These are phyloP conservation scores for Fusarium sp. DNA, from an alignment of 2,329 filamentous ascomycete species.

Conservation along the genomic window DNA sequence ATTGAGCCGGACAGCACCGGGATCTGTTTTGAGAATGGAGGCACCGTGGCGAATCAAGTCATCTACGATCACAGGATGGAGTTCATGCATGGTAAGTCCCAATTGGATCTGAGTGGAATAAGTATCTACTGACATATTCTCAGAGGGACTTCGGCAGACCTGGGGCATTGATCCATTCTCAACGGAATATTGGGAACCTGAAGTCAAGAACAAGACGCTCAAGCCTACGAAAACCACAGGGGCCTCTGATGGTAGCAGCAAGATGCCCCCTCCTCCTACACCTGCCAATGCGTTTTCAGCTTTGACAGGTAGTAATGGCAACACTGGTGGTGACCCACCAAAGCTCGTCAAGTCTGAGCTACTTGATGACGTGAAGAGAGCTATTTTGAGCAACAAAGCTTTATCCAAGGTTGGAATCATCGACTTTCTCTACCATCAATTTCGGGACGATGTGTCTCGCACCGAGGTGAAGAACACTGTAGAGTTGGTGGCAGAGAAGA, in stretches of 20 bases:
- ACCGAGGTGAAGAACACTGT: conserved; percentile 55
- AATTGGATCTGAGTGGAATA: too few species aligned
- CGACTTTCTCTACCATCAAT: conserved; percentile 52
- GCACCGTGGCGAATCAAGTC: conserved; percentile 58
- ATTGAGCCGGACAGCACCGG: conserved; percentile 82
- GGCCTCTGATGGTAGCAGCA: conserved; percentile 24
- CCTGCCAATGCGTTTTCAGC: conserved; percentile 52
- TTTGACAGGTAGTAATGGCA: conserved; percentile 32
- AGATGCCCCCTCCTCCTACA: conserved; percentile 48
- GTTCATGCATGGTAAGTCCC: conserved; percentile 71
- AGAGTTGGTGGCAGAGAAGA: conserved; percentile 53
- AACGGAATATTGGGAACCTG: conserved; percentile 76
- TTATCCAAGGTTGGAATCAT: conserved; percentile 54
- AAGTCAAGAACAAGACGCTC: conserved; percentile 45
- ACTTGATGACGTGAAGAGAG: conserved; percentile 53
- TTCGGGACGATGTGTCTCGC: conserved; percentile 50
- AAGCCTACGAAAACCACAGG: conserved; percentile 21
- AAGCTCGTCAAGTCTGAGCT: conserved; percentile 53
- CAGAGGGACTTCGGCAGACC: conserved; percentile 60
- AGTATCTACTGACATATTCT: conserved; percentile 28
- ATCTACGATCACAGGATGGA: conserved; percentile 75
- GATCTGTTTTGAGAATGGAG: conserved; percentile 79
- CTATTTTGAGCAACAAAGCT: conserved; percentile 52
- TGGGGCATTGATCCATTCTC: conserved; percentile 84
- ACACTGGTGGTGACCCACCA: conserved; percentile 23